Base-by-base conservation (phyloP, 768 basidiomycete species). In the Lactarius deliciosus region DNA sequence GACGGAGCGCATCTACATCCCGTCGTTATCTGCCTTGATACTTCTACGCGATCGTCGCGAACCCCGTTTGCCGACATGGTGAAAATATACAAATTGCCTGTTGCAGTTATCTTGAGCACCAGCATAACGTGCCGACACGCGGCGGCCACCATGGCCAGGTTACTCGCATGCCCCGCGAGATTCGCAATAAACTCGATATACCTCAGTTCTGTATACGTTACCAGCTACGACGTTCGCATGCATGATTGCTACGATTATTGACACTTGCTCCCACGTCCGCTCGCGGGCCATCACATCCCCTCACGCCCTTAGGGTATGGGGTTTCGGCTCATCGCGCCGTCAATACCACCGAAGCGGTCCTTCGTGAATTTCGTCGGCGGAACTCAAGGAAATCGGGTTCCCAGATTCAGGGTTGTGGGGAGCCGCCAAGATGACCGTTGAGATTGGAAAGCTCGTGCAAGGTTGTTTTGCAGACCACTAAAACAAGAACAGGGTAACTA, bases 211-310 rank as follows among this genome's bases (percentile, higher is more conserved):
- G 22, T 15, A 20, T 56, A 28, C 54, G 60, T 61, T 54, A 65
- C 60, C 43, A 15, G 20, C 43, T 47, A 43, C 60, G 65, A 62
- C 22, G 38, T 41, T 63, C 61, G 61, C 65, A 58, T 50, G 3
- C 30, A 40, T 13, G 13, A n/a, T 34, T 9, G 40, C 38, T 55
- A 40, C 41, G 25, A 22, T 58, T 10, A 43, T 45, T 25, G 56
- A 57, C 45, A 15, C 43, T 57, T 22, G 45, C 20, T 20, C 20
- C 22, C 45, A 22, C 55, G 9, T 36, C 18, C 32, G 3, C 7
- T 22, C 9, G 50, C 28, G n/a, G 25, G 6, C 7, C 11, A 57
- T 53, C 57, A n/a, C 36, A 38, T 38, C 36, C 36, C 36, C 36
- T 53, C 50, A 7, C 45, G 22, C 41, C 5, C 1, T 53, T 25